Base-by-base conservation (phyloP, 1,284 basidiomycete species). In the Fomitopsis schrenkii region DNA sequence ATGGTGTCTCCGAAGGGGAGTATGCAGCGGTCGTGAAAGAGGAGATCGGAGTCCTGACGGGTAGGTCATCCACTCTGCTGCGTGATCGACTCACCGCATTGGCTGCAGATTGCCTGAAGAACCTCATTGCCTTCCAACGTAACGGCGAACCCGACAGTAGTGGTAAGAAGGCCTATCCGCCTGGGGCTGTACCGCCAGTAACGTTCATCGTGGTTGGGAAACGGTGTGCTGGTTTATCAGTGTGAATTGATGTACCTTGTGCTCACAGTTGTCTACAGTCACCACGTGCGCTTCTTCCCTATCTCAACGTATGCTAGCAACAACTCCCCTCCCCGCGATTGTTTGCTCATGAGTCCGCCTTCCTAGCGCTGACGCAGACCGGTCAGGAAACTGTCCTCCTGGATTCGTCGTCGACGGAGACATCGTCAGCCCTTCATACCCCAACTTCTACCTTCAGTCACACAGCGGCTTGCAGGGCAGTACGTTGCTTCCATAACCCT, bases 1-100 rank as follows among this genome's bases (percentile, higher is more conserved):
- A 89, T 68, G 87, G 87, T 0, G 75, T 90, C 0, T 87, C 84
- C 1, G 87, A 89, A 64, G 86, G 85, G 0, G 86, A 89, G 63
- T 84, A 80, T 57, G 68, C 71, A 3, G 67, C 68, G 2, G 81
- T 86, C 1, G 76, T 71, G 0, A 62, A 70, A 4, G 56, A 71
- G 1, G 87, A 89, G 63, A 76, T 85, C 6, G 44, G 64, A 1
- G 74, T 74, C 0, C 79, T 88, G 50, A 68, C 76, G 63, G 69
- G 85, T 84, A 58, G 41, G 71, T 58, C 9, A 17, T 26, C 9
- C 2, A 14, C n/a, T 33, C n/a, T 38, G 52, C 35, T 10, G 8
- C 17, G 2, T 38, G 5, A 19, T 19, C 19, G 9, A 8, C 14
- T 54, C n/a, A 19, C 14, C 35, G 7, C 15, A 2, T 33, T 26